Conservation (phyloP, 345 rosid genomes). For the Trapa incisa region DNA sequence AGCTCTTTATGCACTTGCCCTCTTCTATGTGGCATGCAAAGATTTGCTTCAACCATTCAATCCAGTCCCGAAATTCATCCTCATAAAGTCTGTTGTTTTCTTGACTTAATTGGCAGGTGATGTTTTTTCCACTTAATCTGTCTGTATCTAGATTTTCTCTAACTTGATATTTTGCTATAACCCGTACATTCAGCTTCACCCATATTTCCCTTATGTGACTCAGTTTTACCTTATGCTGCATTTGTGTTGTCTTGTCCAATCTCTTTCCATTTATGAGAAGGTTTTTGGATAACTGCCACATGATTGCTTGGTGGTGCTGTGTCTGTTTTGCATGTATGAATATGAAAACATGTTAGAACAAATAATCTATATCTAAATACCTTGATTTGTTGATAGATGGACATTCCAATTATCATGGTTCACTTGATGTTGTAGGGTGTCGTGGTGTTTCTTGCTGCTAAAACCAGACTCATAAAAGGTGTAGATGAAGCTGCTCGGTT, state of each 20-base stretch:
- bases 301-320: background rate
- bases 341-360: background rate
- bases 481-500: slow-evolving; percentile 82
- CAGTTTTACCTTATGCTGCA: background rate
- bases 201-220: background rate
- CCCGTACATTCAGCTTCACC: background rate
- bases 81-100: slow-evolving; percentile 89
- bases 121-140: background rate
- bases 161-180: background rate
- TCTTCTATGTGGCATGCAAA: slow-evolving; percentile 90
- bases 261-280: background rate
- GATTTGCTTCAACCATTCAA: slow-evolving; percentile 96
- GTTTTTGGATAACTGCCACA: background rate
- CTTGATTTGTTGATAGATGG: background rate
- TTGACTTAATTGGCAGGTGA: slow-evolving; percentile 98
- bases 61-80: slow-evolving; percentile 89
- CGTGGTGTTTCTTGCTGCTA: slow-evolving; percentile 90
- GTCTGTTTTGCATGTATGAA: background rate
- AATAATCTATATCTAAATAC: background rate
- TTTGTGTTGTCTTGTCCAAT: background rate
- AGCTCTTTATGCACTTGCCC: slow-evolving; percentile 72
- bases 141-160: background rate
- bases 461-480: slow-evolving; percentile 59
- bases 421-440: slow-evolving; percentile 51
- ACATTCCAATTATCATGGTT: background rate